Evolutionary conservation across 2,329 filamentous ascomycete species (phyloP).

Genomic region (Clarireedia paspali): DNA sequence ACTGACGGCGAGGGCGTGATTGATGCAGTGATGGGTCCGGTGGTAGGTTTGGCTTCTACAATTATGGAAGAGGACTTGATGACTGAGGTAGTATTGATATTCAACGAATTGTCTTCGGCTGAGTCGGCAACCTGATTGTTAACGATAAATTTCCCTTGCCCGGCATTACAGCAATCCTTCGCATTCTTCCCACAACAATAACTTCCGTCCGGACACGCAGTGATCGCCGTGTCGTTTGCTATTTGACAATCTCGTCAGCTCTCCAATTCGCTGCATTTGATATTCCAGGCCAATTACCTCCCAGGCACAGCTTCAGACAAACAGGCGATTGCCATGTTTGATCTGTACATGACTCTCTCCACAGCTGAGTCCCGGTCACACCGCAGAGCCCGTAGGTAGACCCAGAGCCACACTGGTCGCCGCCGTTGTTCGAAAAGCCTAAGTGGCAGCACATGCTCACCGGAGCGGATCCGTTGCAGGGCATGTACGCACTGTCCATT

Average conservation of each 20-base stretch:
- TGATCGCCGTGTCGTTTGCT: conserved; percentile 6
- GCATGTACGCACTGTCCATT: background rate
- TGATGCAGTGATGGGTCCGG: too few relatives aligned
- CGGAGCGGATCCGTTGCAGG: conserved; percentile 4
- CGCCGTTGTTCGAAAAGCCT: background rate
- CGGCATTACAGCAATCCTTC: background rate
- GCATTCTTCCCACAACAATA: conserved; percentile 7
- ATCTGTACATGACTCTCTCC: conserved; percentile 8
- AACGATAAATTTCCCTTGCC: conserved; percentile 3
- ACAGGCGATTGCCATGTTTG: conserved; percentile 5
- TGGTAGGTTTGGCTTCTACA: background rate
- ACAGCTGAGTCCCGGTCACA: conserved; percentile 3
- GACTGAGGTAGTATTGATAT: background rate
- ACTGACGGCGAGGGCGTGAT: too few relatives aligned
- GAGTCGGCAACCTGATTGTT: conserved; percentile 5
- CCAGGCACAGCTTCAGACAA: conserved; percentile 3
- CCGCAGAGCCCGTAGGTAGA: conserved; percentile 8
- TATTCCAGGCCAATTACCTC: background rate
- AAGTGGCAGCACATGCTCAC: conserved; percentile 8
- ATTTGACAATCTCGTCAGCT: background rate
- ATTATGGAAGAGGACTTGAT: background rate
- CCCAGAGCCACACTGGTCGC: conserved; percentile 4
- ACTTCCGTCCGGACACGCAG: conserved; percentile 3
- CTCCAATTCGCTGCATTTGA: background rate
- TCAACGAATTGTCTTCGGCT: background rate